Evolutionary conservation across 345 rosid species (phyloP), one percentile per base, ranked within the genome.

Genomic region (Hibiscus syriacus): DNA sequence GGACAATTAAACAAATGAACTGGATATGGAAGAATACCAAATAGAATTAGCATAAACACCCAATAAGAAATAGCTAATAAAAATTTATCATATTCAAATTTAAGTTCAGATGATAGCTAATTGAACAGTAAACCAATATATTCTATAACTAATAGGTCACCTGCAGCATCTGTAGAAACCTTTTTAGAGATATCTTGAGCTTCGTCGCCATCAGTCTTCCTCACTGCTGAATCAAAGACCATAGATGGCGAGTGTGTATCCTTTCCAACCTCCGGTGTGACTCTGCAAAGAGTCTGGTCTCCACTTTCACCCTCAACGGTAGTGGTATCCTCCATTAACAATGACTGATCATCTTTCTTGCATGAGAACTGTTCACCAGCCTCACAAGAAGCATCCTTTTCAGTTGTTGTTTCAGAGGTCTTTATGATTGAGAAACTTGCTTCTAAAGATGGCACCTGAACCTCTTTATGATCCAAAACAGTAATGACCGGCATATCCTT

Each of bases 121-220:
- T n/a, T n/a, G n/a, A n/a, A n/a, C n/a, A 10, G 39, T 11, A 41
- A 68, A 29, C 43, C 11, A 53, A 67, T 13, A 36, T 19, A 52
- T 20, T 8, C 0, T 27, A 41, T 41, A 2, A 45, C 27, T 50
- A 50, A 46, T 10, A 53, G 52, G 56, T 78, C 75, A 90, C 92
- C 97, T 74, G 83, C 70, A 66, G 57, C 73, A 12, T 70, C 69
- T 34, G 66, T 61, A 27, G 70, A 67, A 64, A 65, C 75, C 62
- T 58, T 73, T 57, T 68, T 67, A 54, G 58, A 70, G 56, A 68
- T 23, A 70, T 61, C 64, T 19, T 69, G 34, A 55, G 52, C 76
- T 74, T 64, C 68, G 67, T 71, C 74, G 60, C 41, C 76, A 61
- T 74, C 78, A 73, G 71, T 72, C 64, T 57, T 71, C 11, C 69